Base-by-base conservation (phyloP, 257 asterid species). In the Salvia rosmarinus region DNA sequence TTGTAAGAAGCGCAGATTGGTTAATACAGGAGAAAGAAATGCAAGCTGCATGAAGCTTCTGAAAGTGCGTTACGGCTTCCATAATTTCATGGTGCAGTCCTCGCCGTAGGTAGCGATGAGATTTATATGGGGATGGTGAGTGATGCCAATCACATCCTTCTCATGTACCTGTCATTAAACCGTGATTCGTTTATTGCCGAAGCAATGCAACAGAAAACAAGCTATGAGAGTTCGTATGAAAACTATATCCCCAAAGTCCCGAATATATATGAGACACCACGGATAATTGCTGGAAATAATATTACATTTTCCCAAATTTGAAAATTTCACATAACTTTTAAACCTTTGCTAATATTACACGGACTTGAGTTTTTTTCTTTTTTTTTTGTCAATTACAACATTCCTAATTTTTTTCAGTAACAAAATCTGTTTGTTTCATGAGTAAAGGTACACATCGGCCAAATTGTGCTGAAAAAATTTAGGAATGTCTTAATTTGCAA, bases 51-150 rank as follows among this genome's bases (percentile, higher is more conserved):
- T 28, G 21, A 63, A 55, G 34, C 43, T 51, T 9, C 50, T 42
- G 14, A 12, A 39, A 44, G 58, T 52, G 55, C 12, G 51, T 79
- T 50, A 91, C 21, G 97, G 97, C 85, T 94, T 94, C 98, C 98
- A 94, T 61, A 94, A 72, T 77, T 91, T 94, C 97, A 94, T 89
- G 16, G 86, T 79, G 80, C 89, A 77, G 83, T 94, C 99, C 67
- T 86, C 95, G 17, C 96, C 81, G 6, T 91, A 94, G 0, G 99
- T 88, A 58, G 97, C 96, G 32, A 91, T 72, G 20, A 93, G 96
- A 70, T 93, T 93, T 71, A 87, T 80, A 69, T 89, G 98, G 71
- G 98, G 97, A 81, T 94, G 98, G 86, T 91, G 97, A 13, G 98
- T 78, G 23, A 93, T 67, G 43, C 98, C 98, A 19, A 93, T 93